These are phyloP conservation scores for Monilinia laxa DNA, from an alignment of 2,329 filamentous ascomycete species.

Conservation along the genomic window DNA sequence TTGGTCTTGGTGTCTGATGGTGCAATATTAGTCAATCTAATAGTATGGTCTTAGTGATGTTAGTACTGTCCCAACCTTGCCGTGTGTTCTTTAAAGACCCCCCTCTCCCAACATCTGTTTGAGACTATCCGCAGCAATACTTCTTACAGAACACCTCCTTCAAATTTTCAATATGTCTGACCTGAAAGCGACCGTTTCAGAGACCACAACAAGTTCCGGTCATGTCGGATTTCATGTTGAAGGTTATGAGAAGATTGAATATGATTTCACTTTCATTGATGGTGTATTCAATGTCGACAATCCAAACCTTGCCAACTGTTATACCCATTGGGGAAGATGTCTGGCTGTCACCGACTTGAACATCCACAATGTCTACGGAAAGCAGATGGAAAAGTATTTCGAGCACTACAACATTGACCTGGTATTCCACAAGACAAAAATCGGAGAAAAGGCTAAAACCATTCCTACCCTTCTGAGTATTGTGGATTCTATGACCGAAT, in stretches of 20 bases:
- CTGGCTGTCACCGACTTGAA: conserved; percentile 70
- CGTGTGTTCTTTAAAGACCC: conserved; percentile 2
- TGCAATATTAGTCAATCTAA: conserved; percentile 3
- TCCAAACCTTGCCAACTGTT: conserved; percentile 61
- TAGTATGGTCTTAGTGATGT: conserved; percentile 14
- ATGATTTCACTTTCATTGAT: conserved; percentile 72
- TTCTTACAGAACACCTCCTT: neutral
- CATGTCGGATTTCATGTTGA: conserved; percentile 63
- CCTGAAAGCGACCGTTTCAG: conserved; percentile 62
- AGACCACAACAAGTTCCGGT: conserved; percentile 50
- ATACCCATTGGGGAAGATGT: conserved; percentile 63
- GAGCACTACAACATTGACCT: conserved; percentile 61
- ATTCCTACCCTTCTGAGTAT: conserved; percentile 68
- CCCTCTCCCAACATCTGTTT: conserved; percentile 3
- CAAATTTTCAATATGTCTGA: conserved; percentile 58
- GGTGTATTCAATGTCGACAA: conserved; percentile 63
- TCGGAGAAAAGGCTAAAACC: conserved; percentile 73
- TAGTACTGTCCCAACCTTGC: neutral
- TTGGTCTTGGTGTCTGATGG: conserved; percentile 13
- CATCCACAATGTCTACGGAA: conserved; percentile 67
- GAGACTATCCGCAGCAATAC: neutral
- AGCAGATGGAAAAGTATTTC: conserved; percentile 66
- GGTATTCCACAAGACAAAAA: conserved; percentile 69
- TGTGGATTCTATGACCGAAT: conserved; percentile 72
- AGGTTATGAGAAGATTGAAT: conserved; percentile 74